Conservation (phyloP, 1,284 basidiomycete species). For the Moniliella sp. region DNA sequence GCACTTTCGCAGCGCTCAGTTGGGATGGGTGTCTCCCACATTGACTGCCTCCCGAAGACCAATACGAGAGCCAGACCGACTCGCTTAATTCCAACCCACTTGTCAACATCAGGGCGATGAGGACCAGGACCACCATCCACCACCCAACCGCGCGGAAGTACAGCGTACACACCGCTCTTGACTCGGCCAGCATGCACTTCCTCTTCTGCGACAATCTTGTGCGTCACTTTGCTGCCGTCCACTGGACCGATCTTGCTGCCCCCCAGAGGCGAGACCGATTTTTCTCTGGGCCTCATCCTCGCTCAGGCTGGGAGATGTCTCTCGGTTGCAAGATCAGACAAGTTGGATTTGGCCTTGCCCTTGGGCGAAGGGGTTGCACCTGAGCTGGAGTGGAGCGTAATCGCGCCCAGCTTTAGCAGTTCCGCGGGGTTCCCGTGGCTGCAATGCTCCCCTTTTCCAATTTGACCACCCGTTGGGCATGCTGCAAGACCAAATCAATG, state of each 20-base stretch:
- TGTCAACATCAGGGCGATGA: slow-evolving; percentile 3
- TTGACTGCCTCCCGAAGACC: too few species aligned
- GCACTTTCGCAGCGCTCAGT: too few species aligned
- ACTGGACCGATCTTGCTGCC: neutral
- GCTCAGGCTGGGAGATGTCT: slow-evolving; percentile 1
- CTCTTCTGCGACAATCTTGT: slow-evolving; percentile 6
- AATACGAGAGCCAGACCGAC: too few species aligned
- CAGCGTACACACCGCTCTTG: slow-evolving; percentile 4
- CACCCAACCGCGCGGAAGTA: slow-evolving; percentile 7
- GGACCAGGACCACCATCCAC: slow-evolving; percentile 2
- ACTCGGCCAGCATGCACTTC: slow-evolving; percentile 5
- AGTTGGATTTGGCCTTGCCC: slow-evolving; percentile 28
- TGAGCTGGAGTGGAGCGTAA: slow-evolving; percentile 18
- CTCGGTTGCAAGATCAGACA: slow-evolving; percentile 1
- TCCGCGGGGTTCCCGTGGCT: slow-evolving; percentile 23
- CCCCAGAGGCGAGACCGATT: neutral
- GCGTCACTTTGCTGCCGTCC: slow-evolving; percentile 2
- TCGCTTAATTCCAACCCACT: too few species aligned
- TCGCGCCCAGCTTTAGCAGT: slow-evolving; percentile 17
- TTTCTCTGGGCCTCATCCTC: neutral
- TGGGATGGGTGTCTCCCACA: too few species aligned
- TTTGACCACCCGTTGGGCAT: too few species aligned
- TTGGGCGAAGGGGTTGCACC: slow-evolving; percentile 25
- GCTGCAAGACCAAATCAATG: too few species aligned
- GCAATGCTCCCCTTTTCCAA: slow-evolving; percentile 14